Percentiles rank a stretch among this genome's conserved stretches.
These are phyloP conservation scores for Papiliotrema terrestris DNA, from an alignment of 1,284 basidiomycete species.

Conservation along the genomic window DNA sequence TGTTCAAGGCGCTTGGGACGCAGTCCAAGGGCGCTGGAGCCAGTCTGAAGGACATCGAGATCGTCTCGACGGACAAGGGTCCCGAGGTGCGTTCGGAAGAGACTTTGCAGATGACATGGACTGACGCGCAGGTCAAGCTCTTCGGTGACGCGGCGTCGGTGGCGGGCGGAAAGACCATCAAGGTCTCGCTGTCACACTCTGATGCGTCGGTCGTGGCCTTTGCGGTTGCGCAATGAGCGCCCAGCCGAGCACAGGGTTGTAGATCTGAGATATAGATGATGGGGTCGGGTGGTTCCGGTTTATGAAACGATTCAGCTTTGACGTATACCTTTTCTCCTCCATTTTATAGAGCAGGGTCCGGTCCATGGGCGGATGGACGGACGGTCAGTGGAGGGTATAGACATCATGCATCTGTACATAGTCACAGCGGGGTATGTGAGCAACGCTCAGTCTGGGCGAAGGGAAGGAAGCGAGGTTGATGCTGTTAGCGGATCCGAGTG, in stretches of 20 bases:
- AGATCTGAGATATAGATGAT: background rate
- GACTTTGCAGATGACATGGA: conserved; percentile 46
- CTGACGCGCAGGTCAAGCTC: conserved; percentile 63
- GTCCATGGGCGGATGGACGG: no score
- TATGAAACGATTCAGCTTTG: background rate
- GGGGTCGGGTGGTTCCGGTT: background rate
- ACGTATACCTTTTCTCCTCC: conserved; percentile 1
- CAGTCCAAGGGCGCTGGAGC: conserved; percentile 87
- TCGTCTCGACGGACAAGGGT: conserved; percentile 61
- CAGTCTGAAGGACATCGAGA: conserved; percentile 94
- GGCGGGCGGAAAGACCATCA: conserved; percentile 70
- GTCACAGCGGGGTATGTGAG: background rate
- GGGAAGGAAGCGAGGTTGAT: no score
- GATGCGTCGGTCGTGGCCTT: conserved; percentile 48
- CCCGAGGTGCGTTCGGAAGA: conserved; percentile 26
- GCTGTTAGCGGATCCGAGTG: no score
- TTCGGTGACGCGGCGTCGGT: conserved; percentile 77
- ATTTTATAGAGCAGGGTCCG: no score
- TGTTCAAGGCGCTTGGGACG: conserved; percentile 95
- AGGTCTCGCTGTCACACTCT: conserved; percentile 80
- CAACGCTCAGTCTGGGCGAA: background rate
- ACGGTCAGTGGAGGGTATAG: background rate
- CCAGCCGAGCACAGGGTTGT: background rate
- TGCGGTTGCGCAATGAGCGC: conserved; percentile 43
- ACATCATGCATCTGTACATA: conserved; percentile 6